Evolutionary conservation across 106 monocot species (phyloP), one percentile per base, ranked within the genome.

Genomic region (Amphibolis antarctica): DNA sequence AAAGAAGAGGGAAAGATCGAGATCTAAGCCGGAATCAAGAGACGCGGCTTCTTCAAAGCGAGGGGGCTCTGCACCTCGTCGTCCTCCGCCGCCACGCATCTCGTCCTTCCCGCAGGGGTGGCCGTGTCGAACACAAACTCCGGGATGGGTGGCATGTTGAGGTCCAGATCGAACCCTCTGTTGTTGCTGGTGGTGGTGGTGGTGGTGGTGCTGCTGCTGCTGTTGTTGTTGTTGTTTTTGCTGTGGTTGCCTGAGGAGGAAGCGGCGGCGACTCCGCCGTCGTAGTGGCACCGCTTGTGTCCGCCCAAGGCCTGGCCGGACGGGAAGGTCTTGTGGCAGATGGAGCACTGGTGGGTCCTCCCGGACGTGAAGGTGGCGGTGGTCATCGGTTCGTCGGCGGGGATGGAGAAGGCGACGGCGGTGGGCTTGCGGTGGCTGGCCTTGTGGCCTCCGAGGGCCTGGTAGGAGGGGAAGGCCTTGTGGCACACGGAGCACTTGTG

Each of bases 31-130:
- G 64, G 73, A 28, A 73, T 60, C 3, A 73, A 58, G 11, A 73
- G 47, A 0, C 73, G 56, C 19, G 73, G 73, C 57, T 66, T 65
- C 66, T 73, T 66, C 46, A 66, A 9, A 14, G 59, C 48, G 22
- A 66, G 17, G 18, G 86, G 86, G 49, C 82, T 82, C 64, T 74
- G 70, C 42, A 82, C 82, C 64, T 82, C 81, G 18, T 78, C 83
- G 64, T 77, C 88, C 62, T 80, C 83, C 42, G 26, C 60, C 48
- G 54, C 57, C 43, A 57, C 63, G 62, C 75, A 75, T 20, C 75
- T 63, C 56, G 20, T 44, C 19, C n/a, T 25, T 15, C 63, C 52
- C 18, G 15, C 53, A 19, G 57, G 44, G 19, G 58, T 48, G 17
- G 19, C 45, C 4, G 9, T 27, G 22, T 44, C 60, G 23, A 74